These are phyloP conservation scores for Sarcodon aspratus DNA, from an alignment of 768 basidiomycete species.

Conservation along the genomic window DNA sequence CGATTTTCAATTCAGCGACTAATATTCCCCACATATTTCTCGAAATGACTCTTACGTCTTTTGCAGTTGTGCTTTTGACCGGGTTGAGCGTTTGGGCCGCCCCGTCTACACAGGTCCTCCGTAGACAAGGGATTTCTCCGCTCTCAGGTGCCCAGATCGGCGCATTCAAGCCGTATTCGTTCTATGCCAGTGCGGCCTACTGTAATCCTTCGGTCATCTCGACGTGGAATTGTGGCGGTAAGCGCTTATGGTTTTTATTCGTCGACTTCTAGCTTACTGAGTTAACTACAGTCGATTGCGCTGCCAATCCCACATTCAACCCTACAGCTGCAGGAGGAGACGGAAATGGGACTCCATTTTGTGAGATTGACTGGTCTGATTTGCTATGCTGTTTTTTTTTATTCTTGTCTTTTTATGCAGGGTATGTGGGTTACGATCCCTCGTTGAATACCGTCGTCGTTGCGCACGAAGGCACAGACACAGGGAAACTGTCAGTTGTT, in stretches of 20 bases:
- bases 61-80: neutral
- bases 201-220: slow-evolving; percentile 16
- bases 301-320: slow-evolving; percentile 33
- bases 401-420: slow-evolving; percentile 19
- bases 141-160: slow-evolving; percentile 13
- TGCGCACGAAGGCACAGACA: slow-evolving; percentile 26
- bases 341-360: slow-evolving; percentile 30
- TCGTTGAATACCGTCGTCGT: slow-evolving; percentile 22
- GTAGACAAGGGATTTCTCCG: slow-evolving; percentile 7
- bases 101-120: neutral
- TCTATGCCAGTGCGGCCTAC: slow-evolving; percentile 21
- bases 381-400: neutral
- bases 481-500: slow-evolving; percentile 15
- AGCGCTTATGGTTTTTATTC: too few relatives aligned
- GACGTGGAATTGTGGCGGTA: slow-evolving; percentile 19
- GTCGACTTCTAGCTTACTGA: too few relatives aligned
- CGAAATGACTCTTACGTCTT: too few relatives aligned
- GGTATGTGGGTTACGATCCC: slow-evolving; percentile 45
- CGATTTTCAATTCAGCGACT: too few relatives aligned
- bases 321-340: slow-evolving; percentile 39
- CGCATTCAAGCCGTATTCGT: slow-evolving; percentile 17
- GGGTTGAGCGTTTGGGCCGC: neutral
- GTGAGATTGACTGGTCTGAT: slow-evolving; percentile 5
- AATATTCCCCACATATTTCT: too few relatives aligned
- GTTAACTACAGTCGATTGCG: slow-evolving; percentile 28